Evolutionary conservation across 1,284 basidiomycete species (phyloP).

Genomic region (Exsudoporus floridanus): DNA sequence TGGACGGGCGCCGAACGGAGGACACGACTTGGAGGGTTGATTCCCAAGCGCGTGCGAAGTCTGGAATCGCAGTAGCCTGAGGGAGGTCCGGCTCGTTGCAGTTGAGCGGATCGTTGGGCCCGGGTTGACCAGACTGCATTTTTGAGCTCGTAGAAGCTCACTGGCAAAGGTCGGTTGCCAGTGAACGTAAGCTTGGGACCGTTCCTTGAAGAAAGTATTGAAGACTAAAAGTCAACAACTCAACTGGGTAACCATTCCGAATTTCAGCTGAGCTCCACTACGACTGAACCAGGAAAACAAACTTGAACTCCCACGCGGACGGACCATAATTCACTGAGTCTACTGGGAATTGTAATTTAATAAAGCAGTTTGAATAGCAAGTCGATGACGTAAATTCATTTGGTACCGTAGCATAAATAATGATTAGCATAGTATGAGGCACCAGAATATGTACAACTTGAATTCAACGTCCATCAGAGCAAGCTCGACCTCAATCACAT

Average conservation of each 20-base stretch:
- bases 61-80: constrained; percentile 16
- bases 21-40: constrained; percentile 5
- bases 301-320: neutral
- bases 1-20: constrained; percentile 29
- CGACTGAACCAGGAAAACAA: neutral
- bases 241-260: neutral
- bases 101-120: neutral
- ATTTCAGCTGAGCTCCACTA: neutral
- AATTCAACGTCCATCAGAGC: neutral
- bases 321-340: too few relatives aligned
- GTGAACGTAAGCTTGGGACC: neutral
- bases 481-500: constrained; percentile 1
- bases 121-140: constrained; percentile 11
- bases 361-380: too few relatives aligned
- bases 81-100: neutral
- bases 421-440: neutral
- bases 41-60: constrained; percentile 26
- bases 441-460: neutral
- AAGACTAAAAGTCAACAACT: neutral
- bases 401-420: neutral
- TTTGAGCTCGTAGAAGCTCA: neutral
- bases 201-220: neutral
- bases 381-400: neutral
- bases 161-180: neutral
- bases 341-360: too few relatives aligned